A percentile compares a stretch with the other conserved stretches of the same genome.
Conservation (phyloP, 2,329 filamentous ascomycete genomes). For the Macrophomina phaseolina region DNA sequence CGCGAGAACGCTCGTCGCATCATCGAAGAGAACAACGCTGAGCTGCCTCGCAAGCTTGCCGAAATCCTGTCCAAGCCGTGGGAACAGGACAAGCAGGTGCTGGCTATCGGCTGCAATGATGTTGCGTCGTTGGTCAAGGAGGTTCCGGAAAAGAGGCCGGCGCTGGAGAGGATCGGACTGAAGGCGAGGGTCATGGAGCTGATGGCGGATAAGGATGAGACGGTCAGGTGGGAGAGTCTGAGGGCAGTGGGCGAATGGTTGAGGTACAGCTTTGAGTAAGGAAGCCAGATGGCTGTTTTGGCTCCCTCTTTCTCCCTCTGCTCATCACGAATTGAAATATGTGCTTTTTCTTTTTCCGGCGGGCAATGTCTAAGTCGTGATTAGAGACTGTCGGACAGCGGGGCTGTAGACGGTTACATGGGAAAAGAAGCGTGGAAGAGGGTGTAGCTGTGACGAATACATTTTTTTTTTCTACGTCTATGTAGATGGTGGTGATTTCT, state of each 20-base stretch:
- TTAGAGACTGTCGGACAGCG: conserved; percentile 1
- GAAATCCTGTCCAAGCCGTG: conserved; percentile 82
- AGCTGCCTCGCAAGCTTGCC: conserved; percentile 79
- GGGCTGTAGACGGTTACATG: conserved; percentile 1
- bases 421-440: background rate
- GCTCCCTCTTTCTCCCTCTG: background rate
- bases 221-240: conserved; percentile 90
- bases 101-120: conserved; percentile 93
- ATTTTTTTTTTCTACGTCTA: background rate
- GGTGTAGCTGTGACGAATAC: background rate
- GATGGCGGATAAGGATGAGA: conserved; percentile 88
- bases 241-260: conserved; percentile 81
- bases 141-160: conserved; percentile 79
- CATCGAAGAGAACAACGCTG: conserved; percentile 80
- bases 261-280: conserved; percentile 62
- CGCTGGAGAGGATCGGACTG: conserved; percentile 81
- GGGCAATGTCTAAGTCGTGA: background rate
- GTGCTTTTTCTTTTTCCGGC: background rate
- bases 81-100: conserved; percentile 83
- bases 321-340: background rate
- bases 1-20: conserved; percentile 88
- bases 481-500: conserved; percentile 6
- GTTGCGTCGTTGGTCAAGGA: conserved; percentile 88
- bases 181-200: conserved; percentile 91
- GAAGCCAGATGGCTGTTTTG: background rate